Evolutionary conservation across 2,329 filamentous ascomycete genomes (phyloP), one percentile per base, ranked within the genome.

Genomic region (Talaromyces sp.): DNA sequence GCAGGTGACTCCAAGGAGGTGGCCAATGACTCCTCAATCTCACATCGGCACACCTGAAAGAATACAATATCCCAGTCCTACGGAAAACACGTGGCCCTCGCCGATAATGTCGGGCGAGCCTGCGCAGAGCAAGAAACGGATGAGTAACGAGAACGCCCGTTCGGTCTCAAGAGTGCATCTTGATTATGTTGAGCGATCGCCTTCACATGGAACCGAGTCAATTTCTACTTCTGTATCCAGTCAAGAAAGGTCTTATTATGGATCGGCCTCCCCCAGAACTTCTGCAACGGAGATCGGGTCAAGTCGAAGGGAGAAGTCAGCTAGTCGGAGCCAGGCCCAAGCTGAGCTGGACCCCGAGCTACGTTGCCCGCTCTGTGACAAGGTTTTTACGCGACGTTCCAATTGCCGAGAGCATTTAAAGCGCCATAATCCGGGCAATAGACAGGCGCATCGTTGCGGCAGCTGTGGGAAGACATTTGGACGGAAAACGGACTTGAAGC

Each of bases 321-420:
- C 21, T 48, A 63, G n/a, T 23, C 62, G 18, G 40, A 44, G 35
- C 40, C 35, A 50, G 37, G 55, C 58, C 1, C 44, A 35, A 23
- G 61, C 12, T 56, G 48, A 54, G 5, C n/a, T 54, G 31, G 62
- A 63, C 14, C 16, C 68, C 88, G 85, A 89, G 88, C 61, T 90
- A 87, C 68, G 86, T 66, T 96, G 92, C 72, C 82, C 86, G 63
- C 81, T 87, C 1, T 96, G 92, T 71, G 87, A 88, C 6, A 91
- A 89, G 73, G 83, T 88, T 16, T 96, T 96, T 73, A 91, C 90
- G 67, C 83, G 92, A 65, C 88, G 86, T 69, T 96, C 93, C 79
- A 96, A 96, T 76, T 91, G 88, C 78, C 92, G 90, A 71, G 89
- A 91, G 33, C 92, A 96, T 73, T 84, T 93, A 82, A 88, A 93